Base-by-base conservation (phyloP, 2,329 filamentous ascomycete genomes). In the Coniosporium tulheliwenetii region DNA sequence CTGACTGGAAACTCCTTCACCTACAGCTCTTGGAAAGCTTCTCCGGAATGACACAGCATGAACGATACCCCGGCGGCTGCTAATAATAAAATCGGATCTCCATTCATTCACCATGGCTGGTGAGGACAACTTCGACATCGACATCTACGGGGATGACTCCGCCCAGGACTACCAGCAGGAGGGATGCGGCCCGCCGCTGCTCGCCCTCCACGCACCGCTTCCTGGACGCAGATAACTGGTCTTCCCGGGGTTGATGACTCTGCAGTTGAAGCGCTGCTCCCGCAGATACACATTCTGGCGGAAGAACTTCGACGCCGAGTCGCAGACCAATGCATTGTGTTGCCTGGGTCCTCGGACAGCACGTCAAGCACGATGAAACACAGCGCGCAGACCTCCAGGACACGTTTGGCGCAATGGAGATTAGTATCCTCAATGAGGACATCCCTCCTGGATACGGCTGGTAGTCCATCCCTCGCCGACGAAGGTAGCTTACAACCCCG, bases 171-270 rank as follows among this genome's bases (percentile, higher is more conserved):
- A n/a, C n/a, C n/a, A n/a, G n/a, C n/a, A n/a, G n/a, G n/a, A n/a
- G n/a, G n/a, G n/a, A n/a, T n/a, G n/a, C n/a, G n/a, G 57, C 77
- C 79, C 52, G 72, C 72, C 50, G 71, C 75, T 55, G 79, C 80
- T 50, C 84, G 91, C 58, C 91, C 91, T 49, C 82, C 91, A 59
- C 86, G 91, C 63, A 98, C 91, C 52, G 79, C 86, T 52, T 86
- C 87, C 65, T 82, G 91, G 63, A 96, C 98, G 91, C 81, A 87
- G 65, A 93, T 98, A 59, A 83, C 84, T 71, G 89, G 87, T 70
- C 85, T 98, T 65, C 87, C 89, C 62, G 79, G 77, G 69, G 89
- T n/a, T n/a, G n/a, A n/a, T n/a, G n/a, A n/a, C n/a, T n/a, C n/a
- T n/a, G n/a, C n/a, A n/a, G n/a, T n/a, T n/a, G n/a, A n/a, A n/a